Base-by-base conservation (phyloP, 768 basidiomycete species). In the Austroboletus festivus region DNA sequence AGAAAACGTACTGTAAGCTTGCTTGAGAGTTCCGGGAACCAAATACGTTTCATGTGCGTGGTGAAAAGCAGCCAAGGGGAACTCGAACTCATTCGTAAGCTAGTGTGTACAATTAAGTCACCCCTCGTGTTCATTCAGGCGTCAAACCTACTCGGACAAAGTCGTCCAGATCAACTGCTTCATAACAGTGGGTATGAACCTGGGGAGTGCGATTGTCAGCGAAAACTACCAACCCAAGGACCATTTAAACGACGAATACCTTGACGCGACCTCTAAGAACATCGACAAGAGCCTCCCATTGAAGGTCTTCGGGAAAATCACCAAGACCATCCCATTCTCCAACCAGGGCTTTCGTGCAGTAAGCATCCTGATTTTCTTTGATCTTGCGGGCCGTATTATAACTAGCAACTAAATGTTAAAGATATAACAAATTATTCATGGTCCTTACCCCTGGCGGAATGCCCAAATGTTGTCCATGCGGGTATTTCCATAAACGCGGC, bases 21-120 rank as follows among this genome's bases (percentile, higher is more conserved):
- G 72, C 67, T 92, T 94, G 52, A 97, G 69, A 4, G 86, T 69
- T 20, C 82, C 81, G 1, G 93, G 89, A 20, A 93, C 86, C n/a
- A 96, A 77, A 68, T 90, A 96, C 1, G 91, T 82, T 64, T 95
- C 92, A 46, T 90, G 84, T 8, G 92, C 93, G 60, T 90, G 86
- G 59, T 93, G 90, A 61, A 93, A 83, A 6, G 89, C 85, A 6
- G 86, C 80, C 23, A 93, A 74, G 2, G 82, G 77, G 61, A 92
- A 93, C 57, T 90, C 71, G 73, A 94, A 97, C 67, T 96, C 93
- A 62, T 95, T 89, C 30, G 89, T 83, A 42, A 96, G 75, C 81
- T 93, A n/a, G 23, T 8, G 38, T 23, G 33, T 7, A 6, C 30
- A 43, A 41, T 51, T 47, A 30, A 42, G n/a, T 51, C 26, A 41